phyloP scores from a whole-genome alignment of 2,329 filamentous ascomycete species.

The Cucurbitaria berberidis region DNA sequence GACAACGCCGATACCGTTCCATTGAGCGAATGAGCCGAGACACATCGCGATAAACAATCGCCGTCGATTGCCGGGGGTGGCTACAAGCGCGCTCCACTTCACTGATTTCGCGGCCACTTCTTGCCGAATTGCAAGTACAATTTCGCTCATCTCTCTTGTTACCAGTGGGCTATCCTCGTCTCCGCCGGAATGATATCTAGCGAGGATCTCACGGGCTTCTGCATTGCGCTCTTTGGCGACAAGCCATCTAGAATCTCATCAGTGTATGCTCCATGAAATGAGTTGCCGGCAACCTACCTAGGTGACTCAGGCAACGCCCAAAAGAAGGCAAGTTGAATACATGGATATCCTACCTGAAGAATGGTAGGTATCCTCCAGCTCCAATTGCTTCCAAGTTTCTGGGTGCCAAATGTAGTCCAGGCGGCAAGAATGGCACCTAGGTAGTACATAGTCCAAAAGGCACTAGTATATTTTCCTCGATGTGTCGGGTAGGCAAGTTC shows the following conservation, averaged over 20 bases:
- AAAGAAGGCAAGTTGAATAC: slow-evolving; percentile 51
- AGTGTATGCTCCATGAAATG: neutral
- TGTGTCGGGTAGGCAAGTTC: slow-evolving; percentile 66
- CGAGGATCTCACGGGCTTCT: slow-evolving; percentile 60
- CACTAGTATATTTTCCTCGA: slow-evolving; percentile 58
- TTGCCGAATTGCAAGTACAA: slow-evolving; percentile 5
- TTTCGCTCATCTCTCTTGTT: slow-evolving; percentile 5
- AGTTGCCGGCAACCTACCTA: neutral
- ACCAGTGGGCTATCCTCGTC: slow-evolving; percentile 31
- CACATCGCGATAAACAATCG: slow-evolving; percentile 19
- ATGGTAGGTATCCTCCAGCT: slow-evolving; percentile 60
- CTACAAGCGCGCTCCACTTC: slow-evolving; percentile 19
- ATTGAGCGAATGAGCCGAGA: slow-evolving; percentile 24
- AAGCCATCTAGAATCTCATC: slow-evolving; percentile 57
- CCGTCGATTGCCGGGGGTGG: slow-evolving; percentile 24
- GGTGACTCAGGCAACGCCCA: slow-evolving; percentile 63
- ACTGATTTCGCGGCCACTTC: slow-evolving; percentile 13
- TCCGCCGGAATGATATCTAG: slow-evolving; percentile 59
- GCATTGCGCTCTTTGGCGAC: slow-evolving; percentile 60
- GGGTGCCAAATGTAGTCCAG: slow-evolving; percentile 26
- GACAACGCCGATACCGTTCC: slow-evolving; percentile 25
- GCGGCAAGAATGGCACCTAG: slow-evolving; percentile 28
- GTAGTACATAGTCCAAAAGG: slow-evolving; percentile 44
- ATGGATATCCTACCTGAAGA: slow-evolving; percentile 54
- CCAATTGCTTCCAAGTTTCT: slow-evolving; percentile 52